phyloP scores from a whole-genome alignment of 129 eudicot species.

The Escallonia herrerae region DNA sequence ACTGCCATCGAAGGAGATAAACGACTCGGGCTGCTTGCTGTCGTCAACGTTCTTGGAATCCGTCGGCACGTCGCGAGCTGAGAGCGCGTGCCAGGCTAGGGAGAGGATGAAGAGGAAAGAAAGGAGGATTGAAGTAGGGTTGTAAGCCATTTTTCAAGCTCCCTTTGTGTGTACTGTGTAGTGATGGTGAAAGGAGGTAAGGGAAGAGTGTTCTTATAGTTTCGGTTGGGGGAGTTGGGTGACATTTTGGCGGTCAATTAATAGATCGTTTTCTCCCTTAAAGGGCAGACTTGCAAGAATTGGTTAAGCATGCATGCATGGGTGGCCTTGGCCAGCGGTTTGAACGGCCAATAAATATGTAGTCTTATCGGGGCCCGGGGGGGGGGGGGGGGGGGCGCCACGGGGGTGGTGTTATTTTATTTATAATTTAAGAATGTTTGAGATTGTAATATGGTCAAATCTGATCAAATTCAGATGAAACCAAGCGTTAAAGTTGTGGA shows the following conservation, averaged over 20 bases:
- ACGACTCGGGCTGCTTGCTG: slow-evolving; percentile 26
- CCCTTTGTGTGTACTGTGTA: background rate
- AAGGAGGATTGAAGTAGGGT: slow-evolving; percentile 6
- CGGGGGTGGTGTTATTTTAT: too few relatives aligned
- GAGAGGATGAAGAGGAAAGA: slow-evolving; percentile 25
- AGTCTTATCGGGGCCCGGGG: too few relatives aligned
- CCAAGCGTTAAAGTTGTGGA: too few relatives aligned
- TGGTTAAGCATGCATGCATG: background rate
- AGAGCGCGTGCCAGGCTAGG: background rate
- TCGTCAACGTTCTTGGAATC: slow-evolving; percentile 12
- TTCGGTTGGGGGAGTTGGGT: background rate
- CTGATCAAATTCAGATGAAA: too few relatives aligned
- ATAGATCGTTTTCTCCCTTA: background rate
- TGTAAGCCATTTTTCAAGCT: slow-evolving; percentile 32
- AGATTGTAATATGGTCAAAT: too few relatives aligned
- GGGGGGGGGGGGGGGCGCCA: too few relatives aligned
- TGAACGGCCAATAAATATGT: slow-evolving; percentile 29
- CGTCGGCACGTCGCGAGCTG: slow-evolving; percentile 24
- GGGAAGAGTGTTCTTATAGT: slow-evolving; percentile 21
- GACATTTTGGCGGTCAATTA: slow-evolving; percentile 25
- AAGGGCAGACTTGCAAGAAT: too few relatives aligned
- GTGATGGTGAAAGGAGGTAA: slow-evolving; percentile 17
- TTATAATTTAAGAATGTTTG: too few relatives aligned
- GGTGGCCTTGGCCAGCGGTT: slow-evolving; percentile 19
- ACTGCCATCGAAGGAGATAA: slow-evolving; percentile 33